Conservation (phyloP, 805 yeast genomes). For the Dipodascopsis uninucleata region DNA sequence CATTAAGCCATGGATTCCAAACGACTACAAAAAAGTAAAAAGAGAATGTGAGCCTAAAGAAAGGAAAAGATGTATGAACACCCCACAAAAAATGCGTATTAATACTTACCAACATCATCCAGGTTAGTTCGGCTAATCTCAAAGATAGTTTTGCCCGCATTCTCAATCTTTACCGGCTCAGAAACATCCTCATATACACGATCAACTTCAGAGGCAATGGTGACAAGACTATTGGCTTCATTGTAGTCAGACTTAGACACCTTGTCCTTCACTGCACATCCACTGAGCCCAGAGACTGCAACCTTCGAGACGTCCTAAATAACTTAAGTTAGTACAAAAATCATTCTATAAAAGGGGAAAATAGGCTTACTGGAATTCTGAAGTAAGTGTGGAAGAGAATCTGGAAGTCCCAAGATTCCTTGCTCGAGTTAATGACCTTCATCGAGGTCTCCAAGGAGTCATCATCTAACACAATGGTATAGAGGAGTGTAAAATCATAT, state of each 20-base stretch:
- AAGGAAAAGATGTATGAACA: too few species aligned
- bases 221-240: constrained; percentile 33
- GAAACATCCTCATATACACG: constrained; percentile 70
- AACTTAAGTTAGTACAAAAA: constrained; percentile 21
- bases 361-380: constrained; percentile 43
- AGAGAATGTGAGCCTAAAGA: background rate
- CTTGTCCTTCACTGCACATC: constrained; percentile 72
- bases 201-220: constrained; percentile 62
- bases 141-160: constrained; percentile 65
- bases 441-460: constrained; percentile 63
- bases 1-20: constrained; percentile 96
- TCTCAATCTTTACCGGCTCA: constrained; percentile 57
- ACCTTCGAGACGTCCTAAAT: constrained; percentile 65
- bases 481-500: constrained; percentile 73
- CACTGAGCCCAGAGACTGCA: constrained; percentile 72
- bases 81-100: too few species aligned
- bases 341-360: background rate
- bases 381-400: constrained; percentile 94
- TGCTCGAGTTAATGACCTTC: constrained; percentile 71
- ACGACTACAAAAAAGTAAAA: constrained; percentile 51
- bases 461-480: constrained; percentile 59
- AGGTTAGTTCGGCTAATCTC: constrained; percentile 62
- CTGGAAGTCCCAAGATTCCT: constrained; percentile 71
- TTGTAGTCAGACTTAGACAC: constrained; percentile 49
- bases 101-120: constrained; percentile 43